These are phyloP conservation scores for Didymella lethalis DNA, from an alignment of 2,329 filamentous ascomycete genomes.

Conservation along the genomic window DNA sequence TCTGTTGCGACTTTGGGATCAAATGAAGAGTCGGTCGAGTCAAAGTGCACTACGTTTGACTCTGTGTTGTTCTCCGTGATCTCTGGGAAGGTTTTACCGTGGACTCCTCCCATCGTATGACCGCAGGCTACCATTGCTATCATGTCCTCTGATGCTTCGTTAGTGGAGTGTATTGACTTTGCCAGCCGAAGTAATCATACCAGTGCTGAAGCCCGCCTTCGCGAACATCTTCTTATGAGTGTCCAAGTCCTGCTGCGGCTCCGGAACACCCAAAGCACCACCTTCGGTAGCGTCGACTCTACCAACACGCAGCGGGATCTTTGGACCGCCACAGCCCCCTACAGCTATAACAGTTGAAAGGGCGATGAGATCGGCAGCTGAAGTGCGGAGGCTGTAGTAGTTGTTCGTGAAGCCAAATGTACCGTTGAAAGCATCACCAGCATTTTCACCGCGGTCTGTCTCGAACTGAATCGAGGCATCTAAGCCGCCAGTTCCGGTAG, in stretches of 20 bases:
- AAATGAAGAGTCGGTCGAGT: conserved; percentile 33
- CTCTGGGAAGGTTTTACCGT: conserved; percentile 41
- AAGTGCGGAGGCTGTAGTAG: conserved; percentile 31
- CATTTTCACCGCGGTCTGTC: conserved; percentile 38
- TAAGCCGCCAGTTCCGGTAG: conserved; percentile 42
- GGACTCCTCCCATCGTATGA: conserved; percentile 49
- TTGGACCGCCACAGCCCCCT: conserved; percentile 40
- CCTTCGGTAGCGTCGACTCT: conserved; percentile 45
- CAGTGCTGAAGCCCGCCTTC: conserved; percentile 40
- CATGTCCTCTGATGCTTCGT: conserved; percentile 25
- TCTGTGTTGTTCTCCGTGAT: conserved; percentile 33
- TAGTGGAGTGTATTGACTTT: background rate
- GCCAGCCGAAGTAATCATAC: conserved; percentile 22
- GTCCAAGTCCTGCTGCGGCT: conserved; percentile 43
- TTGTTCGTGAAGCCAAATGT: conserved; percentile 41
- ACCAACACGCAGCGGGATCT: conserved; percentile 43
- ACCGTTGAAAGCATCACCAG: conserved; percentile 44
- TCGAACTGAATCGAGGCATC: conserved; percentile 50
- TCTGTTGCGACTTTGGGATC: conserved; percentile 45
- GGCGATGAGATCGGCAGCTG: conserved; percentile 46
- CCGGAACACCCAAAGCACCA: conserved; percentile 42
- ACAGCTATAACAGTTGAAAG: conserved; percentile 43
- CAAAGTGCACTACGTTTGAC: conserved; percentile 37
- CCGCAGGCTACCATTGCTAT: conserved; percentile 47
- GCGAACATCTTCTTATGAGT: conserved; percentile 41